Conservation (phyloP, 2,329 filamentous ascomycete species). For the Hypocrella siamensis region DNA sequence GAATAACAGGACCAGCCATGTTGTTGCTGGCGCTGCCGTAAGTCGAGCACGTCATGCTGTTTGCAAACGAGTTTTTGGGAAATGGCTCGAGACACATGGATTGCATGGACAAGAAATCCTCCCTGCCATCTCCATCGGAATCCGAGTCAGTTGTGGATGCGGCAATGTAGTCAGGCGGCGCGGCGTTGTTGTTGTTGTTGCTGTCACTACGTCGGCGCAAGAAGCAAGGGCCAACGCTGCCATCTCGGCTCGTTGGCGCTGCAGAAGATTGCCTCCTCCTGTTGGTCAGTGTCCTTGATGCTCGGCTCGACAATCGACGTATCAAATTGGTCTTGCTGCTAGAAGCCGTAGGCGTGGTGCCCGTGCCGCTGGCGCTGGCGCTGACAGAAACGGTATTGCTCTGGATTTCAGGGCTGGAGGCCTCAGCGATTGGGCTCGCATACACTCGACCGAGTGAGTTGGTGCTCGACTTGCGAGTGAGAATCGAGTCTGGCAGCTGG, state of each 20-base stretch:
- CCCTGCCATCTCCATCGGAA: conserved; percentile 36
- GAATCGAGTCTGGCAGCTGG: conserved; percentile 58
- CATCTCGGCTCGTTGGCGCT: conserved; percentile 62
- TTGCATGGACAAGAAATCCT: conserved; percentile 22
- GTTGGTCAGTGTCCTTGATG: conserved; percentile 47
- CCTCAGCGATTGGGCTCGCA: conserved; percentile 39
- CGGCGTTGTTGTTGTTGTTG: conserved; percentile 57
- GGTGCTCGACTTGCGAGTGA: conserved; percentile 41
- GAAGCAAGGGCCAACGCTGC: conserved; percentile 78
- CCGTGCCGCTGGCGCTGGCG: conserved; percentile 1
- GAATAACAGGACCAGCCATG: conserved; percentile 56
- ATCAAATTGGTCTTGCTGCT: conserved; percentile 42
- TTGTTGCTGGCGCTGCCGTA: conserved; percentile 25
- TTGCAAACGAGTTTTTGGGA: conserved; percentile 29
- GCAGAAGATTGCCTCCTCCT: conserved; percentile 66
- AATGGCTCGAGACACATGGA: conserved; percentile 26
- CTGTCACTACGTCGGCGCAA: conserved; percentile 81
- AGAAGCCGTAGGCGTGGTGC: conserved; percentile 2
- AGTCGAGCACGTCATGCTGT: conserved; percentile 31
- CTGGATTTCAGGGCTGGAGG: conserved; percentile 9
- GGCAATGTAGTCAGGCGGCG: conserved; percentile 31
- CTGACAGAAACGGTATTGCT: conserved; percentile 7
- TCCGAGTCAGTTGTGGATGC: conserved; percentile 33
- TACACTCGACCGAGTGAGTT: conserved; percentile 49
- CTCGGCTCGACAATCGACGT: conserved; percentile 69